Evolutionary conservation across 225 moss, liverwort and hornwort genomes (phyloP).

Genomic region (Sphagnum tenellum): DNA sequence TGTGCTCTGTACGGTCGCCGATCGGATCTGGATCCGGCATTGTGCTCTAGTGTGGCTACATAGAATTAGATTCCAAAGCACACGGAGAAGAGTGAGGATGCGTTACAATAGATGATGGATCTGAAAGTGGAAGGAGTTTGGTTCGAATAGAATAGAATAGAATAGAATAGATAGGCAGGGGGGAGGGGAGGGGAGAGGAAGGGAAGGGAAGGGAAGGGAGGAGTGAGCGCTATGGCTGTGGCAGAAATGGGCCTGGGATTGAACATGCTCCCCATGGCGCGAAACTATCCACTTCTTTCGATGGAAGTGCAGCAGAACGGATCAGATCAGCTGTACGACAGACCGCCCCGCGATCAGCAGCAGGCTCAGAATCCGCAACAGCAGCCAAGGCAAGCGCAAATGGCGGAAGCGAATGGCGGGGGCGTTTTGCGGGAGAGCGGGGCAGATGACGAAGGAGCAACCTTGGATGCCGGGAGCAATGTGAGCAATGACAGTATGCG

Average conservation of each 20-base stretch:
- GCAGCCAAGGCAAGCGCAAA: conserved; percentile 15
- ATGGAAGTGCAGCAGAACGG: conserved; percentile 52
- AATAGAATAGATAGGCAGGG: background rate
- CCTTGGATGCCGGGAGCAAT: conserved; percentile 56
- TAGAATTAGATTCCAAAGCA: too few species aligned
- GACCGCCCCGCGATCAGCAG: conserved; percentile 4
- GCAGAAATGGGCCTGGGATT: conserved; percentile 68
- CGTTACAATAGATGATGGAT: too few species aligned
- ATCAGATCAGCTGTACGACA: conserved; percentile 53
- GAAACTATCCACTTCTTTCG: conserved; percentile 60
- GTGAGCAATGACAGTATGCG: conserved; percentile 75
- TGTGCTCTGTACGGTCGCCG: too few species aligned
- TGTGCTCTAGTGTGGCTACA: too few species aligned
- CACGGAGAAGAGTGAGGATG: too few species aligned
- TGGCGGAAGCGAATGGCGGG: conserved; percentile 26
- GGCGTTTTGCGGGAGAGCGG: conserved; percentile 26
- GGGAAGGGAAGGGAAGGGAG: conserved; percentile 8
- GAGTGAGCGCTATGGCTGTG: conserved; percentile 90
- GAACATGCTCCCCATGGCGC: conserved; percentile 55
- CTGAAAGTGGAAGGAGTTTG: too few species aligned
- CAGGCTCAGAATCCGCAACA: conserved; percentile 13
- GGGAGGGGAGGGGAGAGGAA: conserved; percentile 3
- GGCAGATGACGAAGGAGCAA: conserved; percentile 31
- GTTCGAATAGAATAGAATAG: too few species aligned
- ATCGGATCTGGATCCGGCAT: too few species aligned